These are phyloP conservation scores for Boletus pseudopeckii DNA, from an alignment of 768 basidiomycete genomes.

Conservation along the genomic window DNA sequence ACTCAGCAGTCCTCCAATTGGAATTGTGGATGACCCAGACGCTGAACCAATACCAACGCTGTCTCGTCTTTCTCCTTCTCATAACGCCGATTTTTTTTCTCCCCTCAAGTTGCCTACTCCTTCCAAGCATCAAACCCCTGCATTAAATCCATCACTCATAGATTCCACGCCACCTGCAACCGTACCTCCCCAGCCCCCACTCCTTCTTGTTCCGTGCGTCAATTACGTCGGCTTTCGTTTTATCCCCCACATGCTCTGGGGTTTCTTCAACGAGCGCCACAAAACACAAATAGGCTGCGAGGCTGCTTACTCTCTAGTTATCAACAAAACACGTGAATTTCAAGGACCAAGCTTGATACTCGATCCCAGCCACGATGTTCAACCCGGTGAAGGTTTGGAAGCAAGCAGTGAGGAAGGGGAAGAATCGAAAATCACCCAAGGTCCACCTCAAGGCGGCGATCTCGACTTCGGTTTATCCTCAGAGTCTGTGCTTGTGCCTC, in stretches of 20 bases:
- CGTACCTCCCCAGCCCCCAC: conserved; percentile 74
- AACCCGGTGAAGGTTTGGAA: conserved; percentile 10
- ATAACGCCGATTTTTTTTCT: conserved; percentile 32
- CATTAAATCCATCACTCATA: conserved; percentile 23
- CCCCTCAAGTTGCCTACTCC: conserved; percentile 29
- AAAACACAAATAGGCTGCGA: conserved; percentile 80
- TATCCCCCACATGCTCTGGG: conserved; percentile 87
- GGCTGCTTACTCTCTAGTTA: conserved; percentile 73
- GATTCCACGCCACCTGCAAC: conserved; percentile 48
- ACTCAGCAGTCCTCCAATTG: conserved; percentile 21
- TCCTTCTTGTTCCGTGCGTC: conserved; percentile 71
- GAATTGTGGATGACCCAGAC: conserved; percentile 26
- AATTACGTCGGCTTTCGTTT: conserved; percentile 79
- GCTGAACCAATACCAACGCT: conserved; percentile 41
- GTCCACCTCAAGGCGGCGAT: conserved; percentile 43
- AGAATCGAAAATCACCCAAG: neutral
- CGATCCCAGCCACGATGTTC: conserved; percentile 17
- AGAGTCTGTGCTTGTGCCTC: conserved; percentile 70
- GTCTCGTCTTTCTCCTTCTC: conserved; percentile 36
- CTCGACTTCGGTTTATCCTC: conserved; percentile 68
- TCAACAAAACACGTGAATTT: conserved; percentile 59
- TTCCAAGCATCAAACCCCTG: conserved; percentile 14
- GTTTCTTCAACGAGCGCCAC: conserved; percentile 85
- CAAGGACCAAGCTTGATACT: conserved; percentile 29
- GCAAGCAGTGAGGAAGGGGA: conserved; percentile 3